A percentile compares a stretch with the other conserved stretches of the same genome.
phyloP scores from a whole-genome alignment of 768 basidiomycete species.

The Lactarius akahatsu region DNA sequence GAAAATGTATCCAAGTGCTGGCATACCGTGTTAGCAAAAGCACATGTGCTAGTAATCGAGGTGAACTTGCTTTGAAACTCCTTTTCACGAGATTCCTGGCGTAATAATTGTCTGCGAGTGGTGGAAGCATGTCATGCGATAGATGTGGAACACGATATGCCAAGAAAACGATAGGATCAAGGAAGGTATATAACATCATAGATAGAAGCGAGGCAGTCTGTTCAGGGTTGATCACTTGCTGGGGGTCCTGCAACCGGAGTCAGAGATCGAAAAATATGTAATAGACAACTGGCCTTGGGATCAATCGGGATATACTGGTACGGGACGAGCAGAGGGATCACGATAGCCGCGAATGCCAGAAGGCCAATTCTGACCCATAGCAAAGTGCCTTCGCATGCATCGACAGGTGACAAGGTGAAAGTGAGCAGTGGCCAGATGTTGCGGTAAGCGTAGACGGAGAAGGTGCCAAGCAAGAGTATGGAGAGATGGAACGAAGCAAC shows the following conservation, averaged over 20 bases:
- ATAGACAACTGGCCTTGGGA: constrained; percentile 41
- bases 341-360: constrained; percentile 44
- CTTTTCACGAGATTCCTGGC: constrained; percentile 38
- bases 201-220: constrained; percentile 36
- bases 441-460: constrained; percentile 53
- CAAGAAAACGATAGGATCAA: constrained; percentile 51
- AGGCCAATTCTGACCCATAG: constrained; percentile 56
- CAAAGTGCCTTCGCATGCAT: constrained; percentile 46
- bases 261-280: neutral
- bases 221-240: constrained; percentile 32
- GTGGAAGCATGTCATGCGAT: constrained; percentile 44
- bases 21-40: neutral
- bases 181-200: constrained; percentile 47
- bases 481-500: constrained; percentile 47
- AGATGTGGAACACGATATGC: constrained; percentile 47
- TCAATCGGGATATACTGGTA: constrained; percentile 59
- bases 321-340: constrained; percentile 57
- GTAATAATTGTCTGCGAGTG: constrained; percentile 50
- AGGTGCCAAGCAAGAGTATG: constrained; percentile 46
- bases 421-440: constrained; percentile 61
- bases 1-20: constrained; percentile 36
- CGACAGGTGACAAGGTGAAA: constrained; percentile 48
- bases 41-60: neutral
- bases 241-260: constrained; percentile 31
- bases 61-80: constrained; percentile 36